Conservation (phyloP, 1,284 basidiomycete species). For the Neolentinus lepideus region DNA sequence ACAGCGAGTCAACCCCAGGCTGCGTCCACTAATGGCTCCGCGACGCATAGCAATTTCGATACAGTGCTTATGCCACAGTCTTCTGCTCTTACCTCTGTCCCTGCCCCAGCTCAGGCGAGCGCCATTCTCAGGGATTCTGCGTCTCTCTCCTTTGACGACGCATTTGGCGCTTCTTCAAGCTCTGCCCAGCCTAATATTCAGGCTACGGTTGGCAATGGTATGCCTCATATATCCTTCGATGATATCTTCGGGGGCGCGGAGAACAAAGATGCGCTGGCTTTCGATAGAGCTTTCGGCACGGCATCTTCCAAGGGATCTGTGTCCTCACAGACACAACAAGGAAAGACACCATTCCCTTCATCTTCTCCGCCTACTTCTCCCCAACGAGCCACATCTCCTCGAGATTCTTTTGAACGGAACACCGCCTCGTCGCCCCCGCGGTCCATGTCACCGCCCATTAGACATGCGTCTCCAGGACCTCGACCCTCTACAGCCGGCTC, state of each 20-base stretch:
- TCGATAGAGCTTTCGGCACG: conserved; percentile 27
- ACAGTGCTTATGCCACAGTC: conserved; percentile 9
- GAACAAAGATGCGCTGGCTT: conserved; percentile 31
- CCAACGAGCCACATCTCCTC: conserved; percentile 18
- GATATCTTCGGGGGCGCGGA: conserved; percentile 52
- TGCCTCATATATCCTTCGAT: conserved; percentile 41
- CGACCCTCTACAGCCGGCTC: conserved; percentile 48
- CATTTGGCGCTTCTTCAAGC: conserved; percentile 29
- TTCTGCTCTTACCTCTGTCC: conserved; percentile 6
- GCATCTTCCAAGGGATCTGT: conserved; percentile 17
- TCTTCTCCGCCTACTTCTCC: conserved; percentile 30
- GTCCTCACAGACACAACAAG: conserved; percentile 8
- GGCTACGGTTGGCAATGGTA: conserved; percentile 9
- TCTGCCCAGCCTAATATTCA: conserved; percentile 1
- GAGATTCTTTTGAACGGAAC: conserved; percentile 20
- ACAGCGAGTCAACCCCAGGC: conserved; percentile 8
- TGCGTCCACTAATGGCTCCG: not conserved
- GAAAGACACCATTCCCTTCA: conserved; percentile 24
- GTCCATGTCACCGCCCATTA: conserved; percentile 43
- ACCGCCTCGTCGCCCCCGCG: conserved; percentile 38
- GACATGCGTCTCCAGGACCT: conserved; percentile 47
- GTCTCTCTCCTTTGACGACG: conserved; percentile 43
- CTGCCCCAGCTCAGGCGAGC: conserved; percentile 10
- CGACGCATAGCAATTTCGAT: not conserved
- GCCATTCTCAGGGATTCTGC: conserved; percentile 6